Conservation (phyloP, 2,329 filamentous ascomycete species). For the Blumeria graminis region DNA sequence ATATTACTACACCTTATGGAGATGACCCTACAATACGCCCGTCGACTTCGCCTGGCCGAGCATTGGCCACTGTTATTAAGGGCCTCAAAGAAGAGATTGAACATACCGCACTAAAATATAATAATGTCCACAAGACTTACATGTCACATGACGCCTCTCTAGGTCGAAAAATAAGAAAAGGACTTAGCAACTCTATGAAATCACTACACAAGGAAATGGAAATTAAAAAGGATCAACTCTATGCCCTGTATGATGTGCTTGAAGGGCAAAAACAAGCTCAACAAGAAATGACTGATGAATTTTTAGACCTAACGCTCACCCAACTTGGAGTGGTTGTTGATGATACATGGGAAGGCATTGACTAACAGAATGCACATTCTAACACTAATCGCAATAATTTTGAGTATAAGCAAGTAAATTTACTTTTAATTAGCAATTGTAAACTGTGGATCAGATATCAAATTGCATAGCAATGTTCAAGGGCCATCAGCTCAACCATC, state of each 20-base stretch:
- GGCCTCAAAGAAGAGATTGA: constrained; percentile 55
- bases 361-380: no score
- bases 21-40: constrained; percentile 22
- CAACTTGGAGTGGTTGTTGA: not conserved
- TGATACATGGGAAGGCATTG: not conserved
- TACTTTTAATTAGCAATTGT: no score
- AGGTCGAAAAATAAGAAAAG: constrained; percentile 37
- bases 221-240: constrained; percentile 55
- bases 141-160: constrained; percentile 41
- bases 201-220: constrained; percentile 38
- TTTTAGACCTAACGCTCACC: not conserved
- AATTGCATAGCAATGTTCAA: no score
- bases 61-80: constrained; percentile 40
- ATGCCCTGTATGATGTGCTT: constrained; percentile 53
- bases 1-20: constrained; percentile 18
- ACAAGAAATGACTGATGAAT: constrained; percentile 3
- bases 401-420: no score
- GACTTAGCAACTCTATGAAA: constrained; percentile 35
- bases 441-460: no score
- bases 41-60: constrained; percentile 8
- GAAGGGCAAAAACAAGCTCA: constrained; percentile 4
- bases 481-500: no score
- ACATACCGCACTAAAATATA: constrained; percentile 50
- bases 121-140: constrained; percentile 34
- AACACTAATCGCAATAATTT: no score